phyloP scores from a whole-genome alignment of 2,329 filamentous ascomycete species.

The Furcasterigmium sp. region DNA sequence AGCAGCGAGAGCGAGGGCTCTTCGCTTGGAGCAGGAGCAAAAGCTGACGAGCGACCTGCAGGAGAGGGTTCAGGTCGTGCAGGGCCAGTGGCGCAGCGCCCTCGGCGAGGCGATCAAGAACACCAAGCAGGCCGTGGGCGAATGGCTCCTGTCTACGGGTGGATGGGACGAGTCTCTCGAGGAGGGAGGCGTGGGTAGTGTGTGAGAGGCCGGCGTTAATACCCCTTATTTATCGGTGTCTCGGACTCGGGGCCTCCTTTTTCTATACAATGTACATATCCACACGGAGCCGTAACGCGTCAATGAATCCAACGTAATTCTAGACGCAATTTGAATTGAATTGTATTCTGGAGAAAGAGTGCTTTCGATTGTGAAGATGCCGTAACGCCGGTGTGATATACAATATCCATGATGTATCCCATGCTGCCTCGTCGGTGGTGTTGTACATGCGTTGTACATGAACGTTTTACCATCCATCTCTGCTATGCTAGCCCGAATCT shows the following conservation, averaged over 20 bases:
- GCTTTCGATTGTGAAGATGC: too few relatives aligned
- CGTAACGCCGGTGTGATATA: too few relatives aligned
- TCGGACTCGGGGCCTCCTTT: too few relatives aligned
- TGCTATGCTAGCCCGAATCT: too few relatives aligned
- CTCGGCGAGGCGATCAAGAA: constrained; percentile 71
- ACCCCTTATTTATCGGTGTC: not conserved
- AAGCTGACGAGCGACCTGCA: constrained; percentile 80
- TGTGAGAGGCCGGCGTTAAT: constrained; percentile 19
- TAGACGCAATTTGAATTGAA: too few relatives aligned
- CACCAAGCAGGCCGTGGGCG: constrained; percentile 69
- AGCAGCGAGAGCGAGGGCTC: constrained; percentile 42
- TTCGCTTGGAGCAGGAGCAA: constrained; percentile 61
- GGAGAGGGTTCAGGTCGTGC: constrained; percentile 86
- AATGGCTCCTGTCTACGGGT: constrained; percentile 69
- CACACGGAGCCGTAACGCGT: too few relatives aligned
- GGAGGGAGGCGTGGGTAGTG: constrained; percentile 46
- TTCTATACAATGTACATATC: not conserved
- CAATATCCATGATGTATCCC: too few relatives aligned
- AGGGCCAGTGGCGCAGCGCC: constrained; percentile 85
- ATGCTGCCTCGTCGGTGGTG: too few relatives aligned
- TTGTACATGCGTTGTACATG: too few relatives aligned
- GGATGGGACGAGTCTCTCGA: constrained; percentile 81
- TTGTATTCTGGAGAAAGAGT: too few relatives aligned
- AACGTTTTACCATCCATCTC: too few relatives aligned
- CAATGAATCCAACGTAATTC: too few relatives aligned